phyloP scores from a whole-genome alignment of 345 rosid genomes.

The Adansonia digitata region DNA sequence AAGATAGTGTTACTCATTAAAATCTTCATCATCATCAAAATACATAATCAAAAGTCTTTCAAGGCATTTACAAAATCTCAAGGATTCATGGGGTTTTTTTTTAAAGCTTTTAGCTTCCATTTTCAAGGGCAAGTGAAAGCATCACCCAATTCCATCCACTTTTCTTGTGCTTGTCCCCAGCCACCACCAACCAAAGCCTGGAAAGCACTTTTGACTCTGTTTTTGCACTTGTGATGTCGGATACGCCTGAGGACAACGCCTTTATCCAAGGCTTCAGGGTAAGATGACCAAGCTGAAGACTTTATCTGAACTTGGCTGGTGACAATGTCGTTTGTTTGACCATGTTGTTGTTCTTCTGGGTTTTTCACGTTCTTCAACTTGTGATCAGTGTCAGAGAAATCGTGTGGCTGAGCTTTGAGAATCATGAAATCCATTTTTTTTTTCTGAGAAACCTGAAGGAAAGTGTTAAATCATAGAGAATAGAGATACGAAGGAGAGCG shows the following conservation, averaged over 20 bases:
- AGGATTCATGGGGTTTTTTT: background rate
- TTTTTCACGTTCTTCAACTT: conserved; percentile 9
- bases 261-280: conserved; percentile 23
- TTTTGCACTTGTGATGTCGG: conserved; percentile 34
- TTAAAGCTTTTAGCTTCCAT: background rate
- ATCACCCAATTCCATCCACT: conserved; percentile 33
- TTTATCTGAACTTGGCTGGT: conserved; percentile 37
- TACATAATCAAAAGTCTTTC: background rate
- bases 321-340: background rate
- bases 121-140: conserved; percentile 40
- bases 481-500: background rate
- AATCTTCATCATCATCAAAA: background rate
- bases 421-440: conserved; percentile 24
- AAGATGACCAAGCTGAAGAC: conserved; percentile 18
- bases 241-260: conserved; percentile 39
- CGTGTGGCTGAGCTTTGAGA: conserved; percentile 15
- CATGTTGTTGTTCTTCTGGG: conserved; percentile 17
- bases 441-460: background rate
- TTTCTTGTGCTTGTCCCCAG: conserved; percentile 11
- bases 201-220: conserved; percentile 26
- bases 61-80: background rate
- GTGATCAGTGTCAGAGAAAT: conserved; percentile 4
- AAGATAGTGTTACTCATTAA: too few relatives aligned
- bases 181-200: conserved; percentile 22
- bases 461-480: background rate